A percentile compares a stretch with the other conserved stretches of the same genome.
Evolutionary conservation across 1,284 basidiomycete genomes (phyloP).

Genomic region (Taiwanofungus camphoratus): DNA sequence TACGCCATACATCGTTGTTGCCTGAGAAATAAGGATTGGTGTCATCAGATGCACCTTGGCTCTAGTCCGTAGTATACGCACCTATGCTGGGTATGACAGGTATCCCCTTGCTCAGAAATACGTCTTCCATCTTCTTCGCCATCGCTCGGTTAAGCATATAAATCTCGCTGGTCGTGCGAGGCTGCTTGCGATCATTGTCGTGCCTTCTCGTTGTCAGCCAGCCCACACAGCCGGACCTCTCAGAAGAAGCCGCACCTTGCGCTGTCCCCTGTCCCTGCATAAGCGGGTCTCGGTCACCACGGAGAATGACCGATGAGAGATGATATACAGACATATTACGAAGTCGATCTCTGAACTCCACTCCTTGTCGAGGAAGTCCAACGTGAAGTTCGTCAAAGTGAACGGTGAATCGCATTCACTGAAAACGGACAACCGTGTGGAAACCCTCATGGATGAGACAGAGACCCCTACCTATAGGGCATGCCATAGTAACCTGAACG

Average conservation of each 20-base stretch:
- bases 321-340: conserved; percentile 64
- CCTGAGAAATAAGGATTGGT: conserved; percentile 34
- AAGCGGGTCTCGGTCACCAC: conserved; percentile 13
- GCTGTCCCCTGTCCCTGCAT: conserved; percentile 85
- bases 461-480: conserved; percentile 46
- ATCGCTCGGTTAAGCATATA: conserved; percentile 70
- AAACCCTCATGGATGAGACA: not conserved
- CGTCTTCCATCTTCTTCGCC: conserved; percentile 62
- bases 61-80: conserved; percentile 23
- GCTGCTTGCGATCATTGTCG: conserved; percentile 79
- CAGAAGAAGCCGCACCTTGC: conserved; percentile 52
- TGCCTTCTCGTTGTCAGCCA: too few relatives aligned
- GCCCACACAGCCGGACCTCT: too few relatives aligned
- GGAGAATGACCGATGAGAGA: conserved; percentile 3
- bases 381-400: conserved; percentile 71
- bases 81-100: conserved; percentile 84
- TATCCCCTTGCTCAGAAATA: conserved; percentile 67
- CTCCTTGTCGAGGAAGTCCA: conserved; percentile 76
- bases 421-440: conserved; percentile 6
- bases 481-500: conserved; percentile 54
- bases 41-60: not conserved
- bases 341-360: conserved; percentile 88
- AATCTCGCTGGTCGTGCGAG: conserved; percentile 81
- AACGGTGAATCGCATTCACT: conserved; percentile 88
- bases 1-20: conserved; percentile 87